Conservation (phyloP, 495 filamentous ascomycete species). For the Podospora pseudoanserina region DNA sequence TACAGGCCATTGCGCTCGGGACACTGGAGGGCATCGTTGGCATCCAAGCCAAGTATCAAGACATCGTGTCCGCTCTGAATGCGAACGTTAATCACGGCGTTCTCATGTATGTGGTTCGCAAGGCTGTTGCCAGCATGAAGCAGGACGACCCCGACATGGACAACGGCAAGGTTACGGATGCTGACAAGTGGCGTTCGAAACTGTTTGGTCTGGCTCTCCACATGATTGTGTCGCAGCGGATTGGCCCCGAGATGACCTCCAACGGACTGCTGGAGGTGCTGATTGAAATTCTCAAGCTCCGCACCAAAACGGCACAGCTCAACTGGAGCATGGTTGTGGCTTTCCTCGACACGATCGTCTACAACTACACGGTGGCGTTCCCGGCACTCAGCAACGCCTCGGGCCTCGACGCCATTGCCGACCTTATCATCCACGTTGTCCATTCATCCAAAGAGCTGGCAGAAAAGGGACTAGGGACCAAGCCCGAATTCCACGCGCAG, state of each 20-base stretch:
- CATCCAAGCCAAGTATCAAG: slow-evolving; percentile 68
- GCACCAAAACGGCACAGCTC: slow-evolving; percentile 76
- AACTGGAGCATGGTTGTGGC: slow-evolving; percentile 74
- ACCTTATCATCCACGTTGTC: slow-evolving; percentile 78
- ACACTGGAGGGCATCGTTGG: slow-evolving; percentile 77
- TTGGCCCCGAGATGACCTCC: slow-evolving; percentile 70
- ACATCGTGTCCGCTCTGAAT: slow-evolving; percentile 81
- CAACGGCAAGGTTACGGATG: slow-evolving; percentile 52
- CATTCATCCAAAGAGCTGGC: slow-evolving; percentile 63
- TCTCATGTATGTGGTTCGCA: slow-evolving; percentile 88
- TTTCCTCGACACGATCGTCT: slow-evolving; percentile 83
- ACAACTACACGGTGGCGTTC: slow-evolving; percentile 75
- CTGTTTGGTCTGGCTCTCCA: slow-evolving; percentile 77
- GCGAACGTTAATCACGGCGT: slow-evolving; percentile 95
- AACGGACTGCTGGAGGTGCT: slow-evolving; percentile 86
- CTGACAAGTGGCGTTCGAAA: slow-evolving; percentile 85
- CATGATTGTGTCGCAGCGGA: slow-evolving; percentile 66
- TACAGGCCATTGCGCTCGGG: slow-evolving; percentile 80
- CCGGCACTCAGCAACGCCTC: slow-evolving; percentile 70
- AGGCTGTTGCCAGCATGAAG: slow-evolving; percentile 76
- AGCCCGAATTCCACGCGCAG: slow-evolving; percentile 69
- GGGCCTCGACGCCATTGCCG: slow-evolving; percentile 81
- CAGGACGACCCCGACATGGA: slow-evolving; percentile 52
- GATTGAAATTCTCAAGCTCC: slow-evolving; percentile 81
- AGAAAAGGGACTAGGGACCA: slow-evolving; percentile 66